Evolutionary conservation across 257 asterid species (phyloP).

Genomic region (Salvia rosmarinus): DNA sequence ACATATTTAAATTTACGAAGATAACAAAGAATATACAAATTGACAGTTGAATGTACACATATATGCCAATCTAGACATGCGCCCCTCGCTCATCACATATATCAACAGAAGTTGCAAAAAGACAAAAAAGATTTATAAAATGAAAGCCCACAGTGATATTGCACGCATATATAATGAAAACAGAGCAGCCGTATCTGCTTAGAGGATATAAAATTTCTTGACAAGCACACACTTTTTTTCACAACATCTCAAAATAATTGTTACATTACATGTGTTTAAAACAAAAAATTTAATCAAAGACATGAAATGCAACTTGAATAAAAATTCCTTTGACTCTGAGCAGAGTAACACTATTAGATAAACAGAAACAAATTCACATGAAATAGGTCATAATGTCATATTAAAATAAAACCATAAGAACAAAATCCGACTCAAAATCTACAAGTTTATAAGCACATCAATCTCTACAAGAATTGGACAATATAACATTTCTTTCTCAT

Average conservation of each 20-base stretch:
- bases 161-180: not conserved
- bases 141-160: not conserved
- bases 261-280: no score
- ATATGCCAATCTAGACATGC: not conserved
- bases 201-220: not conserved
- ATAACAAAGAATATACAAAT: not conserved
- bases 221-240: not conserved
- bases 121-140: not conserved
- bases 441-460: not conserved
- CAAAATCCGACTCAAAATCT: not conserved
- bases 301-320: not conserved
- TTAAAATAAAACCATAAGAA: not conserved
- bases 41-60: not conserved
- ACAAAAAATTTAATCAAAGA: slow-evolving; percentile 14
- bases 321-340: not conserved
- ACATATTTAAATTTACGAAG: slow-evolving; percentile 8
- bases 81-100: not conserved
- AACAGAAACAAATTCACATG: not conserved
- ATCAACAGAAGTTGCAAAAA: not conserved
- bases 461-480: not conserved
- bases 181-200: not conserved
- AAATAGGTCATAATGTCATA: not conserved
- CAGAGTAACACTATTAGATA: not conserved
- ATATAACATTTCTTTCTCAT: not conserved
- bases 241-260: not conserved